Percentiles rank a stretch among this genome's conserved stretches.
These are phyloP conservation scores for Purpureocillium takamizusanense DNA, from an alignment of 2,329 filamentous ascomycete species.

Conservation along the genomic window DNA sequence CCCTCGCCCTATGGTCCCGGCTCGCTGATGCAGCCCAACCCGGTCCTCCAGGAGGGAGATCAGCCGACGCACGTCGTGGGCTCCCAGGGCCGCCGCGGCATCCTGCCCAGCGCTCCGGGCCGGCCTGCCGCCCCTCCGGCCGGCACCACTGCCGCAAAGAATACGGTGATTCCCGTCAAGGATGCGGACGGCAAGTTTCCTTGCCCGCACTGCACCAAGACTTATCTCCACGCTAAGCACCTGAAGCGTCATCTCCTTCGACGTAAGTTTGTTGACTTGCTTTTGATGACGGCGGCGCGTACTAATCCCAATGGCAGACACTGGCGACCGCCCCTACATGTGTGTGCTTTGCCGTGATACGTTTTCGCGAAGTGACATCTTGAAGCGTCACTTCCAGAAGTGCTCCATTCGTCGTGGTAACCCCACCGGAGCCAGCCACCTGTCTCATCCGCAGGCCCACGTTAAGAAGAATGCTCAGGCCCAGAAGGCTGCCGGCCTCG, in stretches of 20 bases:
- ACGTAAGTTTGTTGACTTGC: constrained; percentile 57
- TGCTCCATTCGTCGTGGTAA: constrained; percentile 95
- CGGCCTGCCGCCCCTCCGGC: constrained; percentile 67
- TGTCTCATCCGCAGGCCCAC: constrained; percentile 87
- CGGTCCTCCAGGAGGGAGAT: constrained; percentile 46
- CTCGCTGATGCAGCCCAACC: constrained; percentile 47
- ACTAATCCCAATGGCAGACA: constrained; percentile 52
- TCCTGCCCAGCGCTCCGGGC: constrained; percentile 83
- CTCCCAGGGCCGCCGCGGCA: constrained; percentile 85
- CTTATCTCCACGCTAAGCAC: constrained; percentile 94
- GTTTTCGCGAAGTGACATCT: constrained; percentile 93
- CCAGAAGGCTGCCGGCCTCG: constrained; percentile 45
- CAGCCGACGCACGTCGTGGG: constrained; percentile 87
- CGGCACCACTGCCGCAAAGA: constrained; percentile 63
- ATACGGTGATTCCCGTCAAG: constrained; percentile 79
- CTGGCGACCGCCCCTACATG: constrained; percentile 95
- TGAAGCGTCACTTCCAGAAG: constrained; percentile 99
- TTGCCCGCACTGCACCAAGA: constrained; percentile 96
- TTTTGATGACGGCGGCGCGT: constrained; percentile 14
- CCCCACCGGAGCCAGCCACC: constrained; percentile 85
- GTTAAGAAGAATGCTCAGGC: constrained; percentile 65
- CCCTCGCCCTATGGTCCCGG: constrained; percentile 51
- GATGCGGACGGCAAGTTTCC: constrained; percentile 97
- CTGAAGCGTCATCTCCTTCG: constrained; percentile 90
- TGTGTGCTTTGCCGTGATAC: constrained; percentile 97